Base-by-base conservation (phyloP, 2,329 filamentous ascomycete species). In the Corinectria fuckeliana region DNA sequence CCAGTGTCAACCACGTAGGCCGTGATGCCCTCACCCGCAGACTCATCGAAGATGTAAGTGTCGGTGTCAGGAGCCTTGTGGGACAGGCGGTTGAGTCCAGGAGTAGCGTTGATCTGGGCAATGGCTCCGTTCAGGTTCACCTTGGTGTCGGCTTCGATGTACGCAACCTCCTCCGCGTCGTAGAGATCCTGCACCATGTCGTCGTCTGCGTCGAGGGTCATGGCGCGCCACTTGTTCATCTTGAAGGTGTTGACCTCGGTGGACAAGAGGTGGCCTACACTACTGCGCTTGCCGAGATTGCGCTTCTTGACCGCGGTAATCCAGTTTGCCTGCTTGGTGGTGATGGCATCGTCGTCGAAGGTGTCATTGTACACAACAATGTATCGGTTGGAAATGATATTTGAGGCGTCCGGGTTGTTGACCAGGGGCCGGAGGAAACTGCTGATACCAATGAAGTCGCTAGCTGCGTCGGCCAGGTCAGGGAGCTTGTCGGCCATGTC, bases 1-100 rank as follows among this genome's bases (percentile, higher is more conserved):
- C 88, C 88, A 5, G 87, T 89, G 74, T 91, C 88, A 38, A 91
- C 82, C 21, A 91, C 76, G 71, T 86, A 91, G 25, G 81, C 82
- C 20, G 83, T 88, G 65, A 85, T 83, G n/a, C 82, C 83, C 63
- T 79, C 57, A 28, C 85, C 85, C 20, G 80, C 82, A 11, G 76
- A 78, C 56, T 75, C 74, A 69, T 87, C 83, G 62, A 85, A 87
- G 50, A 82, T 65, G 69, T 77, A 77, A 13, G 68, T 64, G 30
- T 68, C 55, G 25, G 65, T 55, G 38, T 74, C 77, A 16, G 74
- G 61, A 11, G 69, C 49, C 21, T 74, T 64, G 69, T 81, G 76
- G 48, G 85, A 88, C 51, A 88, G 66, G 38, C 85, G 83, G 41
- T 78, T 76, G 23, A 88, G 77, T 14, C 85, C 85, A 8, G 76